These are phyloP conservation scores for Candida boleticola DNA, from an alignment of 805 yeast genomes.

Conservation along the genomic window DNA sequence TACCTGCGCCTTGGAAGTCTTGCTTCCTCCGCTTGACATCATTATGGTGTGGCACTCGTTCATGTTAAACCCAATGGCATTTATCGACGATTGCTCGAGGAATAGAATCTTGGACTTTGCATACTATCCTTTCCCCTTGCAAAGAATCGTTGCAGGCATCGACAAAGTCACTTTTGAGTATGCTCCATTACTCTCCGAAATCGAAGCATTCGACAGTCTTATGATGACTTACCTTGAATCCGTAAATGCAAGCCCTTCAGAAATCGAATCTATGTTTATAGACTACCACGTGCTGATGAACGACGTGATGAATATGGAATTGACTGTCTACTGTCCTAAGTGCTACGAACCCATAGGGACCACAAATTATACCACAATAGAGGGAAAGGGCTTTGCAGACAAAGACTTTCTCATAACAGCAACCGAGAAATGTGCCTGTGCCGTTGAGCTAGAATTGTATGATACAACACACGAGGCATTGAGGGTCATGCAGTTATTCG, in stretches of 20 bases:
- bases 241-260: no score
- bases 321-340: not conserved
- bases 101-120: constrained; percentile 10
- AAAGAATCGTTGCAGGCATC: constrained; percentile 4
- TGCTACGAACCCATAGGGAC: not conserved
- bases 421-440: not conserved
- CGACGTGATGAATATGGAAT: not conserved
- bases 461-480: constrained; percentile 3
- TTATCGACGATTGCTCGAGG: constrained; percentile 12
- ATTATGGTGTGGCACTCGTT: constrained; percentile 23
- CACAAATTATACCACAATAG: not conserved
- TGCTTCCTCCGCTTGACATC: constrained; percentile 21
- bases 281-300: not conserved
- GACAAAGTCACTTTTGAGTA: constrained; percentile 9
- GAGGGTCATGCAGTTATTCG: constrained; percentile 5
- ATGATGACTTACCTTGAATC: no score
- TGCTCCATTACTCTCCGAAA: not conserved
- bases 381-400: not conserved
- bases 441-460: not conserved
- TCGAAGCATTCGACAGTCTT: not conserved
- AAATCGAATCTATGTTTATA: no score
- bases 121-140: constrained; percentile 12
- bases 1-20: not conserved
- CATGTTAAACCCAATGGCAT: constrained; percentile 15
- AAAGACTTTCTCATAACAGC: not conserved